These are phyloP conservation scores for Populus hybrid DNA, from an alignment of 441 rosid species.

Conservation along the genomic window DNA sequence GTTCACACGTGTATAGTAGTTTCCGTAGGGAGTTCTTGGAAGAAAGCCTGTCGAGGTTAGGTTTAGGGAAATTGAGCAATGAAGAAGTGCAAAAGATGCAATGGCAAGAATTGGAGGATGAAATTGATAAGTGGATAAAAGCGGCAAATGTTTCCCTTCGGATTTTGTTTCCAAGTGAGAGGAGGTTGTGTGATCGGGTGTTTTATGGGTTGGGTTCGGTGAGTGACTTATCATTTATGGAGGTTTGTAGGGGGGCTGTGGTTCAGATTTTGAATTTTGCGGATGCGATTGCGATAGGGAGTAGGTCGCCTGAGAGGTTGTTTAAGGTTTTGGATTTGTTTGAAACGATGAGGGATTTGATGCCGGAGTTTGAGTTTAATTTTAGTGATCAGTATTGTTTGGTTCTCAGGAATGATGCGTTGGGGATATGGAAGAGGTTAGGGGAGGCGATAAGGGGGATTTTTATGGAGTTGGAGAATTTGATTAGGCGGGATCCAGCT, in stretches of 20 bases:
- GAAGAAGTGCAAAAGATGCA: constrained; percentile 80
- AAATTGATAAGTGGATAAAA: constrained; percentile 87
- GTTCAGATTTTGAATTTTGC: constrained; percentile 79
- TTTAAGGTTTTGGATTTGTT: constrained; percentile 83
- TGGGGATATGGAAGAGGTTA: constrained; percentile 67
- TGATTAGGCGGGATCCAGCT: constrained; percentile 79
- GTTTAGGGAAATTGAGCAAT: constrained; percentile 68
- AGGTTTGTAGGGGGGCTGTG: constrained; percentile 74
- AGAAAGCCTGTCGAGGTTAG: constrained; percentile 87
- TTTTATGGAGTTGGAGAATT: constrained; percentile 90
- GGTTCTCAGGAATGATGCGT: constrained; percentile 70
- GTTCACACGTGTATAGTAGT: constrained; percentile 78
- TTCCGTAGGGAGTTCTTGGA: constrained; percentile 81
- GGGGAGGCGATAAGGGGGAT: constrained; percentile 82
- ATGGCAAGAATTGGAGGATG: constrained; percentile 80
- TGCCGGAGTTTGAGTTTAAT: constrained; percentile 69
- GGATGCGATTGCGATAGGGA: constrained; percentile 69
- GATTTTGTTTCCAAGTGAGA: constrained; percentile 86
- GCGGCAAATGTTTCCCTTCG: constrained; percentile 69
- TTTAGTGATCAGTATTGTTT: constrained; percentile 77
- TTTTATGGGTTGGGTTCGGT: constrained; percentile 68
- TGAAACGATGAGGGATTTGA: constrained; percentile 74
- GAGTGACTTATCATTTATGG: constrained; percentile 86
- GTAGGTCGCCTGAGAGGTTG: constrained; percentile 82
- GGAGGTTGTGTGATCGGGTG: constrained; percentile 84